Conservation (phyloP, 129 eudicot genomes). For the Artemisia argyi region DNA sequence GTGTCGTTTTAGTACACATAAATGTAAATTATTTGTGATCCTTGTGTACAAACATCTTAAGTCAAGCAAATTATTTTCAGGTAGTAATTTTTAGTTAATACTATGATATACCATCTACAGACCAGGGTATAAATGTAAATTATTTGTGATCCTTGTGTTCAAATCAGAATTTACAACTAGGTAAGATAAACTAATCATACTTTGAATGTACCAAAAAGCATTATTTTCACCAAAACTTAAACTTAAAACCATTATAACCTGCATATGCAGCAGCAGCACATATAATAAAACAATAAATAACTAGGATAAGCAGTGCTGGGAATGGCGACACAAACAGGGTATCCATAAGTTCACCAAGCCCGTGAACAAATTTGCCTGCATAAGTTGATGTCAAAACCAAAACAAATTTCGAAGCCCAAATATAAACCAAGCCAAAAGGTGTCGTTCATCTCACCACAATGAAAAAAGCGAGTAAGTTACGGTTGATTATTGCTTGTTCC, state of each 20-base stretch:
- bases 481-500: constrained; percentile 66
- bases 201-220: background rate
- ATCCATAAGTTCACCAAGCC: constrained; percentile 81
- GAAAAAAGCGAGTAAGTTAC: constrained; percentile 63
- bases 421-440: background rate
- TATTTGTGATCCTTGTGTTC: too few relatives aligned
- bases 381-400: background rate
- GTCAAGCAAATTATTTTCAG: too few relatives aligned
- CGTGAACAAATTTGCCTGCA: constrained; percentile 85
- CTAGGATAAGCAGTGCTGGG: constrained; percentile 49
- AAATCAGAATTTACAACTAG: constrained; percentile 10
- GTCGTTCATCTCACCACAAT: constrained; percentile 53
- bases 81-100: too few relatives aligned
- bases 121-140: too few relatives aligned
- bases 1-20: too few relatives aligned
- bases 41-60: too few relatives aligned
- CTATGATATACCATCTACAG: too few relatives aligned
- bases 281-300: constrained; percentile 46
- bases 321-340: constrained; percentile 54
- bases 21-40: too few relatives aligned
- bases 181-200: background rate
- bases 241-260: constrained; percentile 50
- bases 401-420: background rate
- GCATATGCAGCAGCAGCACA: constrained; percentile 53
- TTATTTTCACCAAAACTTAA: constrained; percentile 70